Evolutionary conservation across 1,284 basidiomycete species (phyloP).

Genomic region (Ganoderma resinaceum): DNA sequence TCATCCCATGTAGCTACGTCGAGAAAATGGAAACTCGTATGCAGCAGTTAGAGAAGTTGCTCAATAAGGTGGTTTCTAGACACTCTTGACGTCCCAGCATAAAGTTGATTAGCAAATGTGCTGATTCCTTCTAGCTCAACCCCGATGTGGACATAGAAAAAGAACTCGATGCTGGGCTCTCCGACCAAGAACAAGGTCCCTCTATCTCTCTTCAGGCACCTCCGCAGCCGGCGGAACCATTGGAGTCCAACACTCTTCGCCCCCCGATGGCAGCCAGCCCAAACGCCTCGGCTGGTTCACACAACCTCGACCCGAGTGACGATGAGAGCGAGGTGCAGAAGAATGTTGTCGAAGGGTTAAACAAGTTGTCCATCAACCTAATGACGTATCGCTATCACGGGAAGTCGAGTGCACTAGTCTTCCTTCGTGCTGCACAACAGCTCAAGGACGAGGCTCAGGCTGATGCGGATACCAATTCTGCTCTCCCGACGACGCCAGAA

Average conservation of each 20-base stretch:
- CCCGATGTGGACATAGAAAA: slow-evolving; percentile 53
- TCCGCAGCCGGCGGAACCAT: background rate
- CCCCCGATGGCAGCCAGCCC: slow-evolving; percentile 8
- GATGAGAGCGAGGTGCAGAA: slow-evolving; percentile 39
- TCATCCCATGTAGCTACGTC: slow-evolving; percentile 57
- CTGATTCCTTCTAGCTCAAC: slow-evolving; percentile 45
- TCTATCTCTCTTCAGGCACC: background rate
- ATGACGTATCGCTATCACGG: slow-evolving; percentile 53
- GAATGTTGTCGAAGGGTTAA: slow-evolving; percentile 31
- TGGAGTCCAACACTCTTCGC: background rate
- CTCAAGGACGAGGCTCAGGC: slow-evolving; percentile 48
- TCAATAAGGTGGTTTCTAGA: slow-evolving; percentile 56
- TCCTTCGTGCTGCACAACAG: slow-evolving; percentile 54
- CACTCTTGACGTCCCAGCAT: background rate
- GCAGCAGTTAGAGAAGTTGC: slow-evolving; percentile 73
- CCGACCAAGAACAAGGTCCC: background rate
- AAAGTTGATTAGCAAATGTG: background rate
- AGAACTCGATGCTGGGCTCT: slow-evolving; percentile 39
- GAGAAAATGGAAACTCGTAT: slow-evolving; percentile 75
- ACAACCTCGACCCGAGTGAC: slow-evolving; percentile 44
- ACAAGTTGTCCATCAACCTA: slow-evolving; percentile 36
- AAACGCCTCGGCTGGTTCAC: slow-evolving; percentile 15
- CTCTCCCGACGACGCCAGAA: slow-evolving; percentile 16
- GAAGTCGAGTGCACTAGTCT: slow-evolving; percentile 57
- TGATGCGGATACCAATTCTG: slow-evolving; percentile 13